A percentile compares a stretch with the other conserved stretches of the same genome.
These are phyloP conservation scores for Primulina eburnea DNA, from an alignment of 257 asterid genomes.

Conservation along the genomic window DNA sequence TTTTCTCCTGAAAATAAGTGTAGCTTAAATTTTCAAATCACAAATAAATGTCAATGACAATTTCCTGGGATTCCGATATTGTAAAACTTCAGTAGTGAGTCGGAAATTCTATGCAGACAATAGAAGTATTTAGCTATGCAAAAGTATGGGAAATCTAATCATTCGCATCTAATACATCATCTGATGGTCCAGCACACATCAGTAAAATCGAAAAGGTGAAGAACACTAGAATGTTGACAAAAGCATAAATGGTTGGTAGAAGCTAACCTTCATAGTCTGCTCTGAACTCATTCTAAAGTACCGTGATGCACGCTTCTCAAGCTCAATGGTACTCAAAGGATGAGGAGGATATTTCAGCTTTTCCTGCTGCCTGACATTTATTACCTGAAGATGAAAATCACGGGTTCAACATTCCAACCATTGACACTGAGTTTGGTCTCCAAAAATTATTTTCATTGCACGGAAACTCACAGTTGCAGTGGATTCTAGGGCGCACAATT, in stretches of 20 bases:
- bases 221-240: constrained; percentile 12
- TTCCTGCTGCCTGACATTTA: constrained; percentile 66
- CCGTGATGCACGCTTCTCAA: constrained; percentile 98
- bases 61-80: background rate
- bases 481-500: constrained; percentile 86
- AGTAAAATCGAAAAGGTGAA: constrained; percentile 18
- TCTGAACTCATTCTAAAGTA: constrained; percentile 94
- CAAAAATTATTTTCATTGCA: constrained; percentile 19
- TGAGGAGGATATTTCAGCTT: constrained; percentile 87
- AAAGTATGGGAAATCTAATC: background rate
- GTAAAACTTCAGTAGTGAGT: background rate
- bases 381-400: constrained; percentile 51
- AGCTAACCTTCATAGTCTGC: constrained; percentile 85
- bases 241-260: constrained; percentile 24
- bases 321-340: constrained; percentile 95
- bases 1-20: constrained; percentile 9
- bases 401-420: constrained; percentile 19
- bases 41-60: too few species aligned
- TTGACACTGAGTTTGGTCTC: constrained; percentile 14
- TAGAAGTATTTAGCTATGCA: background rate
- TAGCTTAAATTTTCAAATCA: too few species aligned
- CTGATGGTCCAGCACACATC: constrained; percentile 1
- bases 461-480: constrained; percentile 76
- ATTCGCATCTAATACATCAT: background rate
- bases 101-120: too few species aligned